Evolutionary conservation across 1,139 yeast species (phyloP).

Genomic region (Kodamaea derodonti): DNA sequence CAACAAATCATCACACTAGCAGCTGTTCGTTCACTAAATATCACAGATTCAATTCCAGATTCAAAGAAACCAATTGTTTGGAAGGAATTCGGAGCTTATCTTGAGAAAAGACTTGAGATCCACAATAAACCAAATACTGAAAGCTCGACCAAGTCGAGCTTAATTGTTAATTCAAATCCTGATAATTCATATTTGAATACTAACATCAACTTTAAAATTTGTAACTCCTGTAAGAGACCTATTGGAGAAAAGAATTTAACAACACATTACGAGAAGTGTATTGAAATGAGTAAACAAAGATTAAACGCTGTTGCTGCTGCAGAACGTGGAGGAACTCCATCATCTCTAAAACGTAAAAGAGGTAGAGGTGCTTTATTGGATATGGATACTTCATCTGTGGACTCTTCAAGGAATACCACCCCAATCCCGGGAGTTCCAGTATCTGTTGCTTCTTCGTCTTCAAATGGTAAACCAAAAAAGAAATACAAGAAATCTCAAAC

Average conservation of each 20-base stretch:
- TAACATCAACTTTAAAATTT: slow-evolving; percentile 54
- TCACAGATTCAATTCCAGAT: slow-evolving; percentile 8
- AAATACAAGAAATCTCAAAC: slow-evolving; percentile 44
- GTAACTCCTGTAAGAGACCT: slow-evolving; percentile 65
- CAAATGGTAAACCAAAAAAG: slow-evolving; percentile 34
- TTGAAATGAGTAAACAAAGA: slow-evolving; percentile 41
- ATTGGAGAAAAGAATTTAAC: slow-evolving; percentile 46
- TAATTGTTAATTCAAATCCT: slow-evolving; percentile 22
- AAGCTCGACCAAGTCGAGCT: slow-evolving; percentile 13
- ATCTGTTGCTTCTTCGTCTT: slow-evolving; percentile 15
- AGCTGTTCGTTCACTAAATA: slow-evolving; percentile 22
- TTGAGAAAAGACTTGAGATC: slow-evolving; percentile 45
- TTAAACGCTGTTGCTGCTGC: slow-evolving; percentile 10
- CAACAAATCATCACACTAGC: slow-evolving; percentile 30
- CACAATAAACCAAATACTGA: slow-evolving; percentile 16
- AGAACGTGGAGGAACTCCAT: slow-evolving; percentile 4
- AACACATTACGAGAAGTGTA: slow-evolving; percentile 47
- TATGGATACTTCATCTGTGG: slow-evolving; percentile 37
- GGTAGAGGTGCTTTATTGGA: slow-evolving; percentile 27
- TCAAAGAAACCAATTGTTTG: slow-evolving; percentile 33
- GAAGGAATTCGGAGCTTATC: slow-evolving; percentile 61
- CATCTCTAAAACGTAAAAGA: slow-evolving; percentile 28
- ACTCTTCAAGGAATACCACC: slow-evolving; percentile 38
- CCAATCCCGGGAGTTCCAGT: slow-evolving; percentile 29
- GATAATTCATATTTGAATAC: slow-evolving; percentile 39